Conservation (phyloP, 805 yeast genomes). For the Brettanomyces sp. region DNA sequence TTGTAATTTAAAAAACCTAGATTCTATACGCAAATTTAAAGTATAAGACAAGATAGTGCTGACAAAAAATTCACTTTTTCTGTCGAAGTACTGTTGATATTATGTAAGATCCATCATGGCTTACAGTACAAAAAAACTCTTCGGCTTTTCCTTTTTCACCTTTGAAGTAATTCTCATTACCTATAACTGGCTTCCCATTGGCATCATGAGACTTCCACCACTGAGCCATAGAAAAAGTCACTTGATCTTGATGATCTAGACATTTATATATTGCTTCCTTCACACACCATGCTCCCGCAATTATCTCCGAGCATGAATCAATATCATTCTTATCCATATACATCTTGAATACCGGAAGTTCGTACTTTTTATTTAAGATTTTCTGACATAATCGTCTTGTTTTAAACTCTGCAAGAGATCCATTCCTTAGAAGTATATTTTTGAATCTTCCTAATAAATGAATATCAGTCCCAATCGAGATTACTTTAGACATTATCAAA, state of each 20-base stretch:
- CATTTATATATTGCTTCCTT: conserved; percentile 70
- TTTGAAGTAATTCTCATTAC: conserved; percentile 20
- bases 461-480: conserved; percentile 53
- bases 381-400: conserved; percentile 33
- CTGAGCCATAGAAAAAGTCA: conserved; percentile 40
- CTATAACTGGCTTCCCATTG: conserved; percentile 35
- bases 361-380: conserved; percentile 39
- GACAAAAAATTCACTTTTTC: not conserved
- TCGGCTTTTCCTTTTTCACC: conserved; percentile 22
- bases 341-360: conserved; percentile 27
- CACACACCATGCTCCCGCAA: conserved; percentile 61
- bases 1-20: too few species aligned
- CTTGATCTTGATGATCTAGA: conserved; percentile 39
- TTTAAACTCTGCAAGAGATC: conserved; percentile 22
- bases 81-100: conserved; percentile 41
- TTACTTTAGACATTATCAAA: conserved; percentile 18
- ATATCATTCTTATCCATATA: conserved; percentile 10
- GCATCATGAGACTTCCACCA: conserved; percentile 44
- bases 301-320: conserved; percentile 21
- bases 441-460: conserved; percentile 38
- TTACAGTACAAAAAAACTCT: conserved; percentile 42
- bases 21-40: too few species aligned
- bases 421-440: conserved; percentile 28
- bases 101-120: conserved; percentile 59
- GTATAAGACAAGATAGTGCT: too few species aligned